Base-by-base conservation (phyloP, 2,329 filamentous ascomycete genomes). In the Alternaria gaisen region DNA sequence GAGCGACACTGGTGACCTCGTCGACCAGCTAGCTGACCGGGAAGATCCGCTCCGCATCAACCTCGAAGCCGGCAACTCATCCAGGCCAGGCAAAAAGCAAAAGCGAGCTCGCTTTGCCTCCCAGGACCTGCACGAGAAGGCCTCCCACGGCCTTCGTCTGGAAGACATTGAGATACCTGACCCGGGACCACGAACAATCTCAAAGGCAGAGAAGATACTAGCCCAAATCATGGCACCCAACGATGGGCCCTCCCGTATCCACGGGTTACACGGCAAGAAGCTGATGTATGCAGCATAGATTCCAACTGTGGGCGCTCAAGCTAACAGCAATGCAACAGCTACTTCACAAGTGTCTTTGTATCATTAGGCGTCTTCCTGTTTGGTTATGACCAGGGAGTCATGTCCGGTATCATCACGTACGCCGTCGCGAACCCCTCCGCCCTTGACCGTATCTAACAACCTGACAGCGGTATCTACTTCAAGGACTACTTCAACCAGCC, bases 221-320 rank as follows among this genome's bases (percentile, higher is more conserved):
- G 92, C 91, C 70, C 80, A 85, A 83, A 90, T 96, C 86, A 97
- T 99, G 94, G 89, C 93, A 63, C 86, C 87, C 69, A 89, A 89
- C 77, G 89, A 91, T 79, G 81, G 84, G 54, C 83, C 83, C 67
- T 86, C 89, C 76, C 89, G 91, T 77, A 90, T 93, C 74, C 91
- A 95, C 83, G 95, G 95, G 84, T 87, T 99, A 72, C 97, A 96
- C 73, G 95, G 95, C 83, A 97, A 96, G 84, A 90, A 94, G 81
- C 85, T 99, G 75, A 87, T 99, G 90, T 97, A 87, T 72, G 88
- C 79, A 38, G 30, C 53, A 22, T 28, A 46, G 22, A 44, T 28
- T 2, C 30, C 26, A 42, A 16, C 8, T 18, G 40, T 14, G 20
- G 12, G 8, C 24, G 12, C 7, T 7, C n/a, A 11, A 46, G 34